These are phyloP conservation scores for Rhizodiscina lignyota DNA, from an alignment of 495 filamentous ascomycete species.

Conservation along the genomic window DNA sequence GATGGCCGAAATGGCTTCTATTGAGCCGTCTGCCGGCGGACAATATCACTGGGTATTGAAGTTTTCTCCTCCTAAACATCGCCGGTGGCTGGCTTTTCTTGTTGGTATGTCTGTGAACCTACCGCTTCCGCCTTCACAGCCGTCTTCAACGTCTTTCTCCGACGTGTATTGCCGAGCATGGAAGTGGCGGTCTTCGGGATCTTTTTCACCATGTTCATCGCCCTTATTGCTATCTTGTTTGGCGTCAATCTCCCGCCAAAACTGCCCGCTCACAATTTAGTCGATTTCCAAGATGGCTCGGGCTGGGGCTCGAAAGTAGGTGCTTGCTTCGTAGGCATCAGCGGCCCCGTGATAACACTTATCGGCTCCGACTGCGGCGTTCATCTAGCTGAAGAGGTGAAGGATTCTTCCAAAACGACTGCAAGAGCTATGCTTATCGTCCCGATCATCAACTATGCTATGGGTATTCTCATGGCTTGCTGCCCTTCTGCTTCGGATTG, in stretches of 20 bases:
- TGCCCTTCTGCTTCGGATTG: conserved; percentile 33
- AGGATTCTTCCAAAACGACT: conserved; percentile 15
- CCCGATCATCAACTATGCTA: conserved; percentile 26
- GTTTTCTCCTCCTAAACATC: background rate
- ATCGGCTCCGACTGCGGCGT: conserved; percentile 39
- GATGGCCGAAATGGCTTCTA: conserved; percentile 6
- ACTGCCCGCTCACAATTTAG: conserved; percentile 2
- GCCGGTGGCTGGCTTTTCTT: background rate
- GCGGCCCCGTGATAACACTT: conserved; percentile 13
- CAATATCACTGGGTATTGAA: conserved; percentile 1
- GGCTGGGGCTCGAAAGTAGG: background rate
- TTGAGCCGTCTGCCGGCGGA: background rate
- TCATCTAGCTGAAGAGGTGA: conserved; percentile 43
- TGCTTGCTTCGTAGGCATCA: background rate
- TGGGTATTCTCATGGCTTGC: conserved; percentile 36
- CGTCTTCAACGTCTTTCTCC: conserved; percentile 19
- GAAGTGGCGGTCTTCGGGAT: conserved; percentile 16
- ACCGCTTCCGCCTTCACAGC: conserved; percentile 7
- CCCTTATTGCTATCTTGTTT: conserved; percentile 10
- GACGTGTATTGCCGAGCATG: conserved; percentile 13
- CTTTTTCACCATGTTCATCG: conserved; percentile 18
- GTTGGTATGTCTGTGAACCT: background rate
- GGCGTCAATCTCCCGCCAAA: background rate
- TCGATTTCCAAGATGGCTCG: background rate
- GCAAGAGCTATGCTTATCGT: background rate